phyloP scores from a whole-genome alignment of 805 yeast genomes.

The Saturnispora serradocipensis region DNA sequence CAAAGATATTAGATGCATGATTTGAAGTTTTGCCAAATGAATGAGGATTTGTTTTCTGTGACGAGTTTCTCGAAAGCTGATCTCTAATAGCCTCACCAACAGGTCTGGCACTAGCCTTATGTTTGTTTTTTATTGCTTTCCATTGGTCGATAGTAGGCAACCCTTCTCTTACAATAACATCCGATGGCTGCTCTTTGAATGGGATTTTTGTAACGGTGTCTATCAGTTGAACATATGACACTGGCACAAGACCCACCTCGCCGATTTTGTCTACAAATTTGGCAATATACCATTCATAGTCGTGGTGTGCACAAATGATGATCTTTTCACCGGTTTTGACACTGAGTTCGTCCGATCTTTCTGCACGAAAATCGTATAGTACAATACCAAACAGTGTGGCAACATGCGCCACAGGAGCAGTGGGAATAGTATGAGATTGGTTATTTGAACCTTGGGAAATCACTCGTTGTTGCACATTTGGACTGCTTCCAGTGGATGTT shows the following conservation, averaged over 20 bases:
- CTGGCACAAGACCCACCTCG: constrained; percentile 96
- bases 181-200: constrained; percentile 41
- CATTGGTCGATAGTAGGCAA: constrained; percentile 94
- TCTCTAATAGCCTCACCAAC: constrained; percentile 19
- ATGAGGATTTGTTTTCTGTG: background rate
- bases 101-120: constrained; percentile 70
- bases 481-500: background rate
- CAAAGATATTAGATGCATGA: background rate
- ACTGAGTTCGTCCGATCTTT: constrained; percentile 73
- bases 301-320: constrained; percentile 92
- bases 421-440: constrained; percentile 1
- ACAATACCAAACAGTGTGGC: constrained; percentile 64
- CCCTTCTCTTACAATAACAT: constrained; percentile 47
- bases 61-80: constrained; percentile 7
- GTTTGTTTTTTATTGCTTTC: constrained; percentile 84
- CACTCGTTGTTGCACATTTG: constrained; percentile 15
- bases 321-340: constrained; percentile 81
- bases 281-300: constrained; percentile 95
- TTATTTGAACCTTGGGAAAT: constrained; percentile 6
- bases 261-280: constrained; percentile 92
- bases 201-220: constrained; percentile 62
- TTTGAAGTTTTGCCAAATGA: background rate
- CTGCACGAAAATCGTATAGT: constrained; percentile 79
- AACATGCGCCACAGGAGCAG: constrained; percentile 22
- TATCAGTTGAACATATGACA: constrained; percentile 75